Base-by-base conservation (phyloP, 2,329 filamentous ascomycete species). In the Penicillium sclerotigenum region DNA sequence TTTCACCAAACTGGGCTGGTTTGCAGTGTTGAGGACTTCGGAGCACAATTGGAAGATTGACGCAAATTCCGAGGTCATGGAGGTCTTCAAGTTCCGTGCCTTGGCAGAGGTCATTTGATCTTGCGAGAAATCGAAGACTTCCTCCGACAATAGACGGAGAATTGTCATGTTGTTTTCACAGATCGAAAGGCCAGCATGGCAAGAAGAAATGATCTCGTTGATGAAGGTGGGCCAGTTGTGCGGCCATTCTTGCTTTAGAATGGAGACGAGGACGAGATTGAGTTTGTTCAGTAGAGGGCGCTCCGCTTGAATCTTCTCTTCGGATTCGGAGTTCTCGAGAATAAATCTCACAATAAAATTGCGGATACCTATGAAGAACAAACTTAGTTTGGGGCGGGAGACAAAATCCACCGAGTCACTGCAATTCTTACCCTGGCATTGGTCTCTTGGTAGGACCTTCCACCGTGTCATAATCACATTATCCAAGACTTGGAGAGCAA, bases 141-240 rank as follows among this genome's bases (percentile, higher is more conserved):
- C 94, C 75, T 99, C 94, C 7, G 94, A 99, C 43, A 99, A 83
- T 67, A 99, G 80, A 58, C 94, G 88, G 65, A 99, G 84, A 67
- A 99, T 97, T 62, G 90, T 91, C 94, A 99, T 99, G 81, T 99
- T 99, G 81, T 99, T 99, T 79, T 99, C 94, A 83, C 95, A 99
- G 68, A 99, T 95, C 36, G 93, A 94, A 52, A 99, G 81, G 76
- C 89, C 97, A 65, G 90, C 93, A 73, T 96, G 92, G 77, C 92
- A 97, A 54, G 94, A 93, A 22, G 91, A 89, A 68, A 99, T 91
- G 76, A 99, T 99, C 80, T 99, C 94, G 81, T 97, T 97, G 83
- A 99, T 97, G 77, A 99, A 99, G 20, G 91, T 96, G 11, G 95
- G 94, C 94, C 95, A 99, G 81, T 99, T 96, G 78, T 97, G 93